Evolutionary conservation across 2,329 filamentous ascomycete species (phyloP).

Genomic region (Fusarium acutatum): DNA sequence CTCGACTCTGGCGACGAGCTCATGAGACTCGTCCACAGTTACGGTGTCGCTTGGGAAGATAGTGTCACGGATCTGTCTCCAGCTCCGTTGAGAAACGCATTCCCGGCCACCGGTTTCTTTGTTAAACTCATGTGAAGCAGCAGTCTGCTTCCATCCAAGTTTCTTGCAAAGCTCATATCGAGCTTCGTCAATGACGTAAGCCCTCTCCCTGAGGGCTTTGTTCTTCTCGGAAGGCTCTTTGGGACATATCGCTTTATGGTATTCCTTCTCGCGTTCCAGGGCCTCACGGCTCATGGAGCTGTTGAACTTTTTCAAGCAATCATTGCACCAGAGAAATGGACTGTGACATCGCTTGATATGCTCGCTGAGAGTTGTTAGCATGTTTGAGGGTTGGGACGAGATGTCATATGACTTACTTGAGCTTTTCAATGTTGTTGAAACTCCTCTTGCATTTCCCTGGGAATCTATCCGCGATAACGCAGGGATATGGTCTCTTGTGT

Average conservation of each 20-base stretch:
- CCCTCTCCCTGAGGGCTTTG: accelerated
- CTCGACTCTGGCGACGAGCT: neutral
- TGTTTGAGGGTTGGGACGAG: accelerated
- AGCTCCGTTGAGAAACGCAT: neutral
- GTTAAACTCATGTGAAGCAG: neutral
- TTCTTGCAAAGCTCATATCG: neutral
- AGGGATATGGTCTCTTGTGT: neutral
- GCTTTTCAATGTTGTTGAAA: conserved; percentile 2
- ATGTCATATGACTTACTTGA: neutral
- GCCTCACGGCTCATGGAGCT: accelerated
- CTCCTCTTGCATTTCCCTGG: neutral
- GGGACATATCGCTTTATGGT: neutral
- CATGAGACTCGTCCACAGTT: neutral
- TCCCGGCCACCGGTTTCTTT: neutral
- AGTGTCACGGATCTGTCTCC: conserved; percentile 7
- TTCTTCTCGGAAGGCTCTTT: neutral
- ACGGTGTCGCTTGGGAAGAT: neutral
- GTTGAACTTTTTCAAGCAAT: conserved; percentile 14
- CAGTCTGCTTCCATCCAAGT: neutral
- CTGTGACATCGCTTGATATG: neutral
- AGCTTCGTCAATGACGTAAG: neutral
- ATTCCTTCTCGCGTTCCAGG: accelerated
- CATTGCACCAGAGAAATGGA: neutral
- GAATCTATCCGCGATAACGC: neutral
- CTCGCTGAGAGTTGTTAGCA: neutral